Base-by-base conservation (phyloP, 164 flowering plant genomes). In the Cinnamomum micranthum region DNA sequence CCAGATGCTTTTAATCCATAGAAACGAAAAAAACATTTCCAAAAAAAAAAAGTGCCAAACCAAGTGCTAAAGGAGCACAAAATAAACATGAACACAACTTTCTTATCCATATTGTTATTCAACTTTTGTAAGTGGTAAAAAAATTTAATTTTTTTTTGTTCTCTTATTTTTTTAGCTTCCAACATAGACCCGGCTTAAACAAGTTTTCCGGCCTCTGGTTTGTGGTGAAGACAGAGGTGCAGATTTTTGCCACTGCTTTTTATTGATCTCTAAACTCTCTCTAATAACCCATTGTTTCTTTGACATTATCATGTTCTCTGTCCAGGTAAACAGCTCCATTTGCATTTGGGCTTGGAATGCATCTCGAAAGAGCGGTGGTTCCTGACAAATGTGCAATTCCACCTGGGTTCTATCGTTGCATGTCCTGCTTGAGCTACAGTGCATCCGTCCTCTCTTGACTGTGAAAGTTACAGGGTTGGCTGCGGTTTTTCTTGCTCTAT, bases 351-450 rank as follows among this genome's bases (percentile, higher is more conserved):
- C 17, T 69, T 47, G 25, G 6, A 20, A 22, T 41, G 22, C 47
- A 35, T 69, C 51, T 35, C 28, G 13, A 47, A 22, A 35, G 50
- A 52, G 6, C 41, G 67, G 71, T 25, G 51, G 31, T 59, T 55
- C 58, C 70, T 68, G 73, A 73, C 79, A 15, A 71, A 65, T 20
- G 47, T 74, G 31, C 71, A 69, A 27, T 58, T 41, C n/a, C 23
- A 60, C 75, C 60, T 73, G 81, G 72, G 82, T 58, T 81, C 79
- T 20, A 72, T 79, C 69, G 81, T 78, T 20, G 76, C 77, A 58
- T 71, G 65, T 70, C 77, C 83, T 65, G 85, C 85, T 66, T 79
- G 70, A 31, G 80, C 81, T 35, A 82, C 84, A 51, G 82, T 80
- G 80, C 64, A 65, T 22, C 74, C 78, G 31, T 71, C 66, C 55